These are phyloP conservation scores for Hyaloscypha bicolor DNA, from an alignment of 495 filamentous ascomycete genomes.

Conservation along the genomic window DNA sequence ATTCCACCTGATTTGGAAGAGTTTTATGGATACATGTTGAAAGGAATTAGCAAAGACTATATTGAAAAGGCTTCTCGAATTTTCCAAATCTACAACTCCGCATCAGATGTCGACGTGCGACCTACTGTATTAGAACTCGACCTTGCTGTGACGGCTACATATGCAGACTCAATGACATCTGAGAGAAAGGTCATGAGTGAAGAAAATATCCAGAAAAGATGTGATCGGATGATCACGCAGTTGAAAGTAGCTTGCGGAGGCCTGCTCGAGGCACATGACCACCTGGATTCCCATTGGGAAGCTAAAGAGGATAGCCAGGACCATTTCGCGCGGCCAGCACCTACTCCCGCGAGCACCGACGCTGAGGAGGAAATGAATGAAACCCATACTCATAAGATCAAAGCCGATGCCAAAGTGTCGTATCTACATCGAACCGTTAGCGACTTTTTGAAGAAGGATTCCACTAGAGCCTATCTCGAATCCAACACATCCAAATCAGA, in stretches of 20 bases:
- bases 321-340: background rate
- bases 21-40: constrained; percentile 16
- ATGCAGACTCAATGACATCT: background rate
- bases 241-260: background rate
- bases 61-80: background rate
- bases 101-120: background rate
- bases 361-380: background rate
- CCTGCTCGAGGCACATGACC: background rate
- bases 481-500: background rate
- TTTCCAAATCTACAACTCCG: constrained; percentile 8
- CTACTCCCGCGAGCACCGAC: background rate
- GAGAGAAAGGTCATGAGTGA: background rate
- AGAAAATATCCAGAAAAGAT: background rate
- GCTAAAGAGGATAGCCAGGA: background rate
- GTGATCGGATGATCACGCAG: background rate
- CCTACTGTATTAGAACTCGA: background rate
- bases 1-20: constrained; percentile 9
- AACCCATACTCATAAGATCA: background rate
- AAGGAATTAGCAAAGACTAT: background rate
- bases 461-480: background rate
- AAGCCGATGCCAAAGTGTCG: background rate
- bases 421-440: background rate
- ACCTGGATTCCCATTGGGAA: background rate
- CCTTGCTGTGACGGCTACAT: background rate
- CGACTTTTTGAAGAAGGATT: background rate